Evolutionary conservation across 2,329 filamentous ascomycete genomes (phyloP), one percentile per base, ranked within the genome.

Genomic region (Pyricularia sp.): DNA sequence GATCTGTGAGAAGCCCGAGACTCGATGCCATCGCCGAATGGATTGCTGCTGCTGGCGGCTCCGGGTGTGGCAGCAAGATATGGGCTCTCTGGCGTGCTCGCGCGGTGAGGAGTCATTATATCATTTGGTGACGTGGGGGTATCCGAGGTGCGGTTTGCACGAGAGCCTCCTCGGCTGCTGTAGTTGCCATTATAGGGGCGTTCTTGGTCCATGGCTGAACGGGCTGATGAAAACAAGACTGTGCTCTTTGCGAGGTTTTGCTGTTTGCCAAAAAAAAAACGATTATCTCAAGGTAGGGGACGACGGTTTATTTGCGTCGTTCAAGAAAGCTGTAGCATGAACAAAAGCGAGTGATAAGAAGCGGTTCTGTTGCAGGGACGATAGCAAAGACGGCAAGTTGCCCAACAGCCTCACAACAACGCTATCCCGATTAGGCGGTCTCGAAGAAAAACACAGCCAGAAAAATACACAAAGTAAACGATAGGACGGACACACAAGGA

Each of bases 21-120:
- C 69, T 80, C 81, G 65, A 73, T 66, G 61, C 77, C 79, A 66
- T 81, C 81, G 68, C 76, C 74, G 65, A 83, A 82, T 2, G 79
- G 80, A 70, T 80, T 81, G 65, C 78, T 23, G 25, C 58, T 61
- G 58, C 58, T 61, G 25, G 58, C 58, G 58, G 4, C 58, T 17
- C n/a, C 58, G 58, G 58, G 58, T 12, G 58, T 61, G 58, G 58
- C 58, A n/a, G 58, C 23, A 5, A 61, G 58, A 61, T 61, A 61
- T 12, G 58, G 58, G 23, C 58, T 61, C 10, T 61, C 58, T 23
- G 58, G 58, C n/a, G 58, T 61, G 58, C 23, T 14, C 9, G 58
- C n/a, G 23, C 58, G 58, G 10, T 61, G 58, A 12, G 58, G n/a
- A n/a, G 23, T 25, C n/a, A n/a, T 26, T 26, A 61, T 61, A 23